phyloP scores from a whole-genome alignment of 495 filamentous ascomycete genomes.

The Extremus antarcticus region DNA sequence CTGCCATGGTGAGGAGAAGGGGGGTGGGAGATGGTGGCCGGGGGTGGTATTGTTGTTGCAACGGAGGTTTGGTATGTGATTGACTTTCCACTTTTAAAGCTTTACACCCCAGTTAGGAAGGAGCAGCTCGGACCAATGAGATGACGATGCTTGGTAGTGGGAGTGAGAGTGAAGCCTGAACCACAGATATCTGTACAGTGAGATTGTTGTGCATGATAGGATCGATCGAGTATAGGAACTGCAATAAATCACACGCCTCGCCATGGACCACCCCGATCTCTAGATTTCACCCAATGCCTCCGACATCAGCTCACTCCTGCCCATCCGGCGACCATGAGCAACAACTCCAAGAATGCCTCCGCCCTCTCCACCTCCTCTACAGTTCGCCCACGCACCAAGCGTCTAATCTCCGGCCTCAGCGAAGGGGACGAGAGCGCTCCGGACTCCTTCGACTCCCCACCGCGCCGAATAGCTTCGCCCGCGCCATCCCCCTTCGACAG shows the following conservation, averaged over 20 bases:
- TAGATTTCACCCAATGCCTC: not conserved
- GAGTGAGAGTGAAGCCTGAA: too few relatives aligned
- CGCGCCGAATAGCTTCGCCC: conserved; percentile 11
- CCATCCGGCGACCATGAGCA: conserved; percentile 9
- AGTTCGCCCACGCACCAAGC: conserved; percentile 26
- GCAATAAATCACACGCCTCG: not conserved
- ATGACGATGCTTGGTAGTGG: too few relatives aligned
- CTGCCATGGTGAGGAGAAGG: not conserved
- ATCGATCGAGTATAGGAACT: not conserved
- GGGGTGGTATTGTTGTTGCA: too few relatives aligned
- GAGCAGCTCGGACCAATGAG: too few relatives aligned
- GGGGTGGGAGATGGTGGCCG: too few relatives aligned
- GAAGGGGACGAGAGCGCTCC: conserved; percentile 20
- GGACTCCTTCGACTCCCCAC: not conserved
- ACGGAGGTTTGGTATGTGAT: too few relatives aligned
- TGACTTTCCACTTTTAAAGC: too few relatives aligned
- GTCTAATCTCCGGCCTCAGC: conserved; percentile 31
- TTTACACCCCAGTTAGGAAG: too few relatives aligned
- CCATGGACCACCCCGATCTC: not conserved
- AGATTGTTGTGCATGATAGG: too few relatives aligned
- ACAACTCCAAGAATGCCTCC: conserved; percentile 9
- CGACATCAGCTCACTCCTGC: not conserved
- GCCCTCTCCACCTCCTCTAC: conserved; percentile 17
- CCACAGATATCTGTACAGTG: too few relatives aligned
- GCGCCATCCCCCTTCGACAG: conserved; percentile 26